phyloP scores from a whole-genome alignment of 2,329 filamentous ascomycete species.

The Bipolaris bicolor region DNA sequence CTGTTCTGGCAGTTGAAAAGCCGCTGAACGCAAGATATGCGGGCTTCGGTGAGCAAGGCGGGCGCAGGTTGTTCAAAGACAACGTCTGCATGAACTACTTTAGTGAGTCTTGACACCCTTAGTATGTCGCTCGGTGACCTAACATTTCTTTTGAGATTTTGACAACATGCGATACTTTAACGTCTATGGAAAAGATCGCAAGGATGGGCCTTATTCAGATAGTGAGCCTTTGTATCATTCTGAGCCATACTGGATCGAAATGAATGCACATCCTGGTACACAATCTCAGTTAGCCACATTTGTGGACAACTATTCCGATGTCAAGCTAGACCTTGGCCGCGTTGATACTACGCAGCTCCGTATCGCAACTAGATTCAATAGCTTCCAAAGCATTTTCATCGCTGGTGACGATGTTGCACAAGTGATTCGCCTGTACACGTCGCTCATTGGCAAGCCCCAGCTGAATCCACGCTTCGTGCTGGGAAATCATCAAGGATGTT shows the following conservation, averaged over 20 bases:
- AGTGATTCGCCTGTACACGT: neutral
- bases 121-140: neutral
- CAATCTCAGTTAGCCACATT: neutral
- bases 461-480: neutral
- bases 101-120: neutral
- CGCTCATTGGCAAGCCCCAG: neutral
- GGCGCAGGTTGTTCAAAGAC: neutral
- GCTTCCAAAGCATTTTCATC: neutral
- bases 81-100: neutral
- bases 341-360: neutral
- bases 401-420: neutral
- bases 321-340: neutral
- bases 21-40: neutral
- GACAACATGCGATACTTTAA: neutral
- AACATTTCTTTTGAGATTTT: neutral
- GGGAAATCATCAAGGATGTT: neutral
- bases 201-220: neutral
- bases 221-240: neutral
- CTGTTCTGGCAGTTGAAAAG: neutral
- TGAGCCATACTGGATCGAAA: neutral
- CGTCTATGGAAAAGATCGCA: neutral
- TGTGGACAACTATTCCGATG: neutral
- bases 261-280: neutral
- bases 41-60: neutral
- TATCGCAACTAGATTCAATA: neutral